Conservation (phyloP, 2,329 filamentous ascomycete species). For the Fusarium caatingaense region DNA sequence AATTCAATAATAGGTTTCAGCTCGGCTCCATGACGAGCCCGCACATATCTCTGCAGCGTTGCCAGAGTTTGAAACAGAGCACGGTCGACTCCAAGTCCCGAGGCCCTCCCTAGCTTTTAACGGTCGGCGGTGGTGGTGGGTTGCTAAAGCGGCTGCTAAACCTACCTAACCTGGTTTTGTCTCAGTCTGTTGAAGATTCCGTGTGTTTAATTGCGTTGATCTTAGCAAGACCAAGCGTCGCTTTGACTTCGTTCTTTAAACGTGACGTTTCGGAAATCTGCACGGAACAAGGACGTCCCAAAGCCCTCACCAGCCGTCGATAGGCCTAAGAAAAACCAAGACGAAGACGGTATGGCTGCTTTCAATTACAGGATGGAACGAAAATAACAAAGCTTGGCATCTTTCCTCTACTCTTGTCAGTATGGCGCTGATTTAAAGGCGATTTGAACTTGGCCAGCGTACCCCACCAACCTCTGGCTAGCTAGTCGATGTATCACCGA, state of each 20-base stretch:
- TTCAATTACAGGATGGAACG: neutral
- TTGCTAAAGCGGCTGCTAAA: slow-evolving; percentile 20
- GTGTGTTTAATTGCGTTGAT: neutral
- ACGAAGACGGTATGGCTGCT: neutral
- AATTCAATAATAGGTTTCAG: neutral
- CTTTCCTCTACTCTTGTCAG: neutral
- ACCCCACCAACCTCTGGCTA: neutral
- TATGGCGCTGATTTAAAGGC: neutral
- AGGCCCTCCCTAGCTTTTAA: slow-evolving; percentile 11
- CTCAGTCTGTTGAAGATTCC: slow-evolving; percentile 1
- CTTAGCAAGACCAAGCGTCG: neutral
- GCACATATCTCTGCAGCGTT: neutral
- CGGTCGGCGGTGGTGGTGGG: slow-evolving; percentile 6
- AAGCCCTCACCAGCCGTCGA: neutral
- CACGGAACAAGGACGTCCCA: slow-evolving; percentile 13
- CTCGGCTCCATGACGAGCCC: neutral
- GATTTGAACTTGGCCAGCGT: neutral
- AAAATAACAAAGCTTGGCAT: slow-evolving; percentile 27
- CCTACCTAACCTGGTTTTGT: slow-evolving; percentile 14
- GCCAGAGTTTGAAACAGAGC: slow-evolving; percentile 21
- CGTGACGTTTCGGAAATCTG: slow-evolving; percentile 9
- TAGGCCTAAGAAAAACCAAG: neutral
- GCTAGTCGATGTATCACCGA: slow-evolving; percentile 6
- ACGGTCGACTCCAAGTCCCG: slow-evolving; percentile 24
- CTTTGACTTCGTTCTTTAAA: neutral